A percentile compares a stretch with the other conserved stretches of the same genome.
Conservation (phyloP, 2,329 filamentous ascomycete species). For the Verticillium tricorpus region DNA sequence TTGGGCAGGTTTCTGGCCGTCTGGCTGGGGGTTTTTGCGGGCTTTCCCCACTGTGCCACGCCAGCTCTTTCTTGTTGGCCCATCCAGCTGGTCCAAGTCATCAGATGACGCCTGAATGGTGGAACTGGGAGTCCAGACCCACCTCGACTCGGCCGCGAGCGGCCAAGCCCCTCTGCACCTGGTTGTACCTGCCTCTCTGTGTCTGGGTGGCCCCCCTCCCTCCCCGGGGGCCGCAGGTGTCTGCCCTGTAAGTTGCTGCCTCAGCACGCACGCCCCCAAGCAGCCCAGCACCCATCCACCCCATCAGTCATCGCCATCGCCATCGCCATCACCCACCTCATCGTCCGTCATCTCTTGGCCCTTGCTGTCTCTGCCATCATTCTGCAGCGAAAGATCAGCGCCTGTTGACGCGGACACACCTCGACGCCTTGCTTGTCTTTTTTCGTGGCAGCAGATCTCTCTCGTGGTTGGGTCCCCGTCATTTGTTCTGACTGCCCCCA, state of each 20-base stretch:
- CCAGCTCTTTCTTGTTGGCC: not conserved
- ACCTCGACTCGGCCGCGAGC: not conserved
- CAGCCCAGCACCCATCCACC: too few species aligned
- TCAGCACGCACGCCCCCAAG: too few species aligned
- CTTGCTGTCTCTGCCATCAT: not conserved
- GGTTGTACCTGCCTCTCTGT: not conserved
- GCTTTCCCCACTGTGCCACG: not conserved
- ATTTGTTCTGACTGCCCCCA: not conserved
- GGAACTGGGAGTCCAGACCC: not conserved
- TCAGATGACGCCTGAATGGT: not conserved
- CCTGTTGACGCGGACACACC: not conserved
- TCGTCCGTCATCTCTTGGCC: not conserved
- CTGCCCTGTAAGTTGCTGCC: not conserved
- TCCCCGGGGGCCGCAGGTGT: not conserved
- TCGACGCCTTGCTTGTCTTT: not conserved
- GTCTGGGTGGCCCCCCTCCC: not conserved
- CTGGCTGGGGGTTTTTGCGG: not conserved
- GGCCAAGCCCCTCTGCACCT: not conserved
- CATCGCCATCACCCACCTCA: not conserved
- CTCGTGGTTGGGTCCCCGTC: not conserved
- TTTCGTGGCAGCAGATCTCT: not conserved
- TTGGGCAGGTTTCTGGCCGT: not conserved
- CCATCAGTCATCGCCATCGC: not conserved
- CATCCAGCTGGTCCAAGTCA: not conserved
- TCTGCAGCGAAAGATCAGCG: not conserved